Conservation (phyloP, 352 stramenopile species). For the Globisporangium cederbergense region DNA sequence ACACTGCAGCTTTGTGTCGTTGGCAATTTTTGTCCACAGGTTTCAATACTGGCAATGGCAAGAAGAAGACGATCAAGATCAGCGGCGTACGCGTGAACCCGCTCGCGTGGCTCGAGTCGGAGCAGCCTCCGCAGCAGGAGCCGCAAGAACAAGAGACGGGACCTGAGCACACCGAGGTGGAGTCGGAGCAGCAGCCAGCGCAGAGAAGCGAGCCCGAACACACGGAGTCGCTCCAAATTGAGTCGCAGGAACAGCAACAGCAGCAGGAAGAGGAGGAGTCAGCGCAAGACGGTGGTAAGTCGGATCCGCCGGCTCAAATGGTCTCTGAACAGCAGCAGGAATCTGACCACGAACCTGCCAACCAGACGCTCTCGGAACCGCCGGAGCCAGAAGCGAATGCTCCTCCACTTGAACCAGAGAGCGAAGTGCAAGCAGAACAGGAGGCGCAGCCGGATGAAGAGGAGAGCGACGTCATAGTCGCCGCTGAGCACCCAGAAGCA, state of each 20-base stretch:
- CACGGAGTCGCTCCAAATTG: neutral
- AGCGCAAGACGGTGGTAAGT: neutral
- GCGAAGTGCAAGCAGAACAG: neutral
- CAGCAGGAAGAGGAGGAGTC: neutral
- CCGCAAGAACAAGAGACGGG: neutral
- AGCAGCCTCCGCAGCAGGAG: neutral
- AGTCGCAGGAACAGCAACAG: neutral
- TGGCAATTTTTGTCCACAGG: neutral
- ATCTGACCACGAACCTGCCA: neutral
- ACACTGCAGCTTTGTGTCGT: neutral
- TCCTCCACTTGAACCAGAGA: neutral
- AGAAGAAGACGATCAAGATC: conserved; percentile 50
- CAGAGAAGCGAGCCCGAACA: neutral
- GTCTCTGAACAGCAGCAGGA: neutral
- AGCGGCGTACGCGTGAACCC: conserved; percentile 64
- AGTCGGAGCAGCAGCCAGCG: neutral
- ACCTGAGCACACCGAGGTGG: neutral
- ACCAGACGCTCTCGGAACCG: neutral
- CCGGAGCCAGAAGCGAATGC: neutral
- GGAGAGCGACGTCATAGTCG: neutral
- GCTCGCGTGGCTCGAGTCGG: conserved; percentile 5
- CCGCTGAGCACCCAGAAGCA: neutral
- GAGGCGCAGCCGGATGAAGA: neutral
- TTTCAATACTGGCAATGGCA: neutral
- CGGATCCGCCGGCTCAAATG: neutral